Evolutionary conservation across 257 asterid genomes (phyloP), one percentile per base, ranked within the genome.

Genomic region (Fraxinus americana): DNA sequence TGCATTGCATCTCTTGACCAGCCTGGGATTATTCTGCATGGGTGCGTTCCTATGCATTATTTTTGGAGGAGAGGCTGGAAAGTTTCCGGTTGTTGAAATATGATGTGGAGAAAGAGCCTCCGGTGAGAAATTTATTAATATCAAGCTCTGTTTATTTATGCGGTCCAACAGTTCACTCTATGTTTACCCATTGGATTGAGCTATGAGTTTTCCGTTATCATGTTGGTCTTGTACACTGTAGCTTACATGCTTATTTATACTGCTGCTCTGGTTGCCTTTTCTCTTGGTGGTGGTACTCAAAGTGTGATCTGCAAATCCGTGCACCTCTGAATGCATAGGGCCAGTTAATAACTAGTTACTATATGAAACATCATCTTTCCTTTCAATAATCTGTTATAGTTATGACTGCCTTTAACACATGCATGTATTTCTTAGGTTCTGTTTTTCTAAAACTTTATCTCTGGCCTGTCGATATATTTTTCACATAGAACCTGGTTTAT

Each of bases 21-120:
- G 99, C 99, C 41, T 96, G 99, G 99, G 98, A 93, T 80, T 96
- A 88, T 88, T 96, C 99, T 74, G 94, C 94, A 76, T 96, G 98
- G 99, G 94, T 93, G 67, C 97, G 99, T 76, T 74, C 91, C 38
- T 96, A 96, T 65, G 97, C 98, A 9, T 81, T 93, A 83, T 96
- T 77, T 85, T 76, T 96, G 89, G 99, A 96, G 91, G 99, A 96
- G 90, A 92, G 99, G 84, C 85, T 93, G 87, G 98, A 96, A 73
- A 93, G 99, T 70, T 93, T 88, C 86, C 88, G 97, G 78, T 90
- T 91, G 72, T 77, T 96, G 87, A 96, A 90, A 78, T 90, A 93
- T 79, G 99, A 96, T 77, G 82, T 96, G 78, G 97, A 96, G 82
- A 78, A 91, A 1, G 97, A 96, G 75, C 98, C 86, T 25, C 82